A percentile compares a stretch with the other conserved stretches of the same genome.
phyloP scores from a whole-genome alignment of 169 alveolate species.

The Toxoplasma gondii region DNA sequence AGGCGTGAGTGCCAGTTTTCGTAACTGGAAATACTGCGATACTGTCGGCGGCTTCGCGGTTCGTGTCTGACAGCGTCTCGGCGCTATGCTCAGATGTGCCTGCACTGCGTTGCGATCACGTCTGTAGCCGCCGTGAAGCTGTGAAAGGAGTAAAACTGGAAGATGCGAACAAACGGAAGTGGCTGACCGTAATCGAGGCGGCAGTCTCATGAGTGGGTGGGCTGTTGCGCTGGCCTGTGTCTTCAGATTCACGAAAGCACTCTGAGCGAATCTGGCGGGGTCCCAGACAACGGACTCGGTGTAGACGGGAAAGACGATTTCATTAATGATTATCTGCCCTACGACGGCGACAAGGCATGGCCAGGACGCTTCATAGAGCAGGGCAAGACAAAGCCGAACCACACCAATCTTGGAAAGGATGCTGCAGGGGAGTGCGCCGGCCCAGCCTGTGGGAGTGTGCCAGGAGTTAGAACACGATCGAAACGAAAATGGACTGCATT shows the following conservation, averaged over 20 bases:
- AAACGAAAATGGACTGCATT: slow-evolving; percentile 26
- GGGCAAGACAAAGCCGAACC: background rate
- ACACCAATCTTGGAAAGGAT: background rate
- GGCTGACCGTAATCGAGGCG: too few species aligned
- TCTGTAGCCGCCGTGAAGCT: too few species aligned
- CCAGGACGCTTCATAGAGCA: background rate
- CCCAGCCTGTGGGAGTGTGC: background rate
- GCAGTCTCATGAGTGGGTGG: too few species aligned
- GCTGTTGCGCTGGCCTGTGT: background rate
- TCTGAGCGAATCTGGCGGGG: background rate
- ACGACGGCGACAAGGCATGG: background rate
- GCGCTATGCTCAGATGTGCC: too few species aligned
- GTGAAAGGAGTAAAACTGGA: too few species aligned
- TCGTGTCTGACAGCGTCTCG: too few species aligned
- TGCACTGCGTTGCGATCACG: too few species aligned
- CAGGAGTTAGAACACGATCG: background rate
- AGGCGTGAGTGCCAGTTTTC: too few species aligned
- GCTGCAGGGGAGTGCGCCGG: background rate
- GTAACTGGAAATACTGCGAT: too few species aligned
- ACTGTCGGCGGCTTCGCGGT: too few species aligned
- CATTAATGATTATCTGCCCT: background rate
- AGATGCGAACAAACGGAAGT: too few species aligned
- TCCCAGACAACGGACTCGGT: background rate
- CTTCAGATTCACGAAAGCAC: slow-evolving; percentile 38
- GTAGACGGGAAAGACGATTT: background rate